Percentiles rank a stretch among this genome's conserved stretches.
Conservation (phyloP, 495 filamentous ascomycete species). For the Aspergillus baeticus region DNA sequence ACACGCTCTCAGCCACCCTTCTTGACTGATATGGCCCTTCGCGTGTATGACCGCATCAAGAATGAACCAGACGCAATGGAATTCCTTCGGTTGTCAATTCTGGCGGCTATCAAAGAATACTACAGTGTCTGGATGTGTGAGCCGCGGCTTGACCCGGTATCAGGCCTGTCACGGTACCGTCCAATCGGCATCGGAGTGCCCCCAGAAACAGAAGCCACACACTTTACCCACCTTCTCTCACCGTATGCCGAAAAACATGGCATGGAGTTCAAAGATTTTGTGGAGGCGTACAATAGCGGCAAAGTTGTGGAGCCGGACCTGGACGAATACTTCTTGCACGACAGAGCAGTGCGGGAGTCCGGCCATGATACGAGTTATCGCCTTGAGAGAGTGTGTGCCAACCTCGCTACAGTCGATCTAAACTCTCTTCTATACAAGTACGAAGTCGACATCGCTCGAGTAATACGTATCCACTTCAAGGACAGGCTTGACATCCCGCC, state of each 20-base stretch:
- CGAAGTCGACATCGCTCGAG: constrained; percentile 83
- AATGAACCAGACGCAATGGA: constrained; percentile 72
- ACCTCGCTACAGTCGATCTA: constrained; percentile 90
- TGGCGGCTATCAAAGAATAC: constrained; percentile 97
- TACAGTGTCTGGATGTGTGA: constrained; percentile 82
- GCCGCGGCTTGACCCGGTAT: constrained; percentile 74
- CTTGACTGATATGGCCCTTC: constrained; percentile 93
- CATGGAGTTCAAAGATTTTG: constrained; percentile 78
- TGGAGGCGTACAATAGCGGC: constrained; percentile 78
- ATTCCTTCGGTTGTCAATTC: constrained; percentile 72
- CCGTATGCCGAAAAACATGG: constrained; percentile 85
- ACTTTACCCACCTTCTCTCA: constrained; percentile 82
- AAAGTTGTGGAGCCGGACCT: constrained; percentile 80
- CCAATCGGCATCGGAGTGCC: constrained; percentile 88
- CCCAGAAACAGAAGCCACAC: constrained; percentile 86
- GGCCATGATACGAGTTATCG: constrained; percentile 96
- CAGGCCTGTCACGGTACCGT: constrained; percentile 86
- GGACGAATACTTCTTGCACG: constrained; percentile 93
- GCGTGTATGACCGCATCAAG: constrained; percentile 84
- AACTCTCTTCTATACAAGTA: constrained; percentile 96
- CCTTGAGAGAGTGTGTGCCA: constrained; percentile 79
- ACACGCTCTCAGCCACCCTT: constrained; percentile 93
- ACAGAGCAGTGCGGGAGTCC: constrained; percentile 92
- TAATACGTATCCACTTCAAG: constrained; percentile 77
- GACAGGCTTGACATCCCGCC: constrained; percentile 74